Percentiles rank a stretch among this genome's conserved stretches.
Conservation (phyloP, 768 basidiomycete genomes). For the Tricholoma sp. region DNA sequence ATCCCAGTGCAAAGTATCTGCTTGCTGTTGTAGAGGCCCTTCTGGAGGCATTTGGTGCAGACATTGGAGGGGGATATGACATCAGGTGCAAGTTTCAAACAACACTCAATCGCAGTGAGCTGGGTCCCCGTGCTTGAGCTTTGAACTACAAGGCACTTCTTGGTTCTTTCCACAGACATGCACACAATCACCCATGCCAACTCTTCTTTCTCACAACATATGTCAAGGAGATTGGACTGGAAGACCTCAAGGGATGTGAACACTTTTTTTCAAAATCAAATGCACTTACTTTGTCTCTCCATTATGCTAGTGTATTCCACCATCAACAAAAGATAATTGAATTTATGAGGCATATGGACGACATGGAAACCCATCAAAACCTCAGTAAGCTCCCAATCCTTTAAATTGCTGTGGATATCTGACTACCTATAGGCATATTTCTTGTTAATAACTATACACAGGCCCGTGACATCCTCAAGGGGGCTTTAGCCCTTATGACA, state of each 20-base stretch:
- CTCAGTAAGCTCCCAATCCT: constrained; percentile 1
- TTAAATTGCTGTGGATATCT: neutral
- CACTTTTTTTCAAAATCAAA: constrained; percentile 23
- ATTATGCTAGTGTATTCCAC: constrained; percentile 16
- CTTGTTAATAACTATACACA: neutral
- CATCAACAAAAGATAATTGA: constrained; percentile 20
- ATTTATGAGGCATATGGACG: constrained; percentile 2
- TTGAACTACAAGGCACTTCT: constrained; percentile 11
- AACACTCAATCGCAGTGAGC: constrained; percentile 15
- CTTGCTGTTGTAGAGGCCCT: constrained; percentile 16
- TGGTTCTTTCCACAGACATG: constrained; percentile 21
- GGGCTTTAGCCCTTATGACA: neutral
- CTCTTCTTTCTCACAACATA: constrained; percentile 17
- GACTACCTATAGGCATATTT: neutral
- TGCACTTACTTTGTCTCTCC: constrained; percentile 15
- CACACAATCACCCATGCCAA: constrained; percentile 24
- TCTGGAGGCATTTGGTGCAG: constrained; percentile 8
- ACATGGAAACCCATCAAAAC: constrained; percentile 5
- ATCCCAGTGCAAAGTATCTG: constrained; percentile 23
- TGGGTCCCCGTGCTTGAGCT: constrained; percentile 10
- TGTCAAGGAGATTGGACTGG: constrained; percentile 22
- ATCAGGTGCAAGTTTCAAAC: constrained; percentile 22
- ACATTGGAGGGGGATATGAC: constrained; percentile 20
- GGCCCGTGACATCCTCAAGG: neutral
- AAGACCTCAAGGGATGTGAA: constrained; percentile 27